Evolutionary conservation across 495 filamentous ascomycete genomes (phyloP).

Genomic region (Aspergillus sclerotioniger): DNA sequence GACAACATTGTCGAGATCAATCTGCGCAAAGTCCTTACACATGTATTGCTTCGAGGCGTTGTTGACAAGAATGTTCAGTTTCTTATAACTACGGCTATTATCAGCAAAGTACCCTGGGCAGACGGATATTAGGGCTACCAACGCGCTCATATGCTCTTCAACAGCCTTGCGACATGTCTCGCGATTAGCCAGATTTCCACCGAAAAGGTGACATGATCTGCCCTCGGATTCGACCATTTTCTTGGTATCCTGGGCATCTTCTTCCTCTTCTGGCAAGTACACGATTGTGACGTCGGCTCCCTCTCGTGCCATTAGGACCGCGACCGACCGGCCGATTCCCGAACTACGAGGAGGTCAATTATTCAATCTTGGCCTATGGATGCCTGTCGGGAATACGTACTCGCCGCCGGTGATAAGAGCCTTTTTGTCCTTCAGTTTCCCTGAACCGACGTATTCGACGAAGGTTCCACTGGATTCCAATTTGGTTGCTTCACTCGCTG

Average conservation of each 20-base stretch:
- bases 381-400: constrained; percentile 21
- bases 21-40: constrained; percentile 51
- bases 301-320: constrained; percentile 55
- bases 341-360: constrained; percentile 31
- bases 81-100: constrained; percentile 32
- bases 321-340: constrained; percentile 54
- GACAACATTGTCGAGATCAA: constrained; percentile 50
- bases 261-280: constrained; percentile 53
- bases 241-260: constrained; percentile 54
- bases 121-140: background rate
- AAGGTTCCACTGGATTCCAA: constrained; percentile 33
- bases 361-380: background rate
- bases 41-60: constrained; percentile 59
- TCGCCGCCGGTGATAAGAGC: constrained; percentile 58
- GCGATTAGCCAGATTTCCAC: constrained; percentile 48
- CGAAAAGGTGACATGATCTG: constrained; percentile 43
- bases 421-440: constrained; percentile 50
- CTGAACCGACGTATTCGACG: constrained; percentile 44
- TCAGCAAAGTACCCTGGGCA: background rate
- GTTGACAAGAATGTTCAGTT: constrained; percentile 59
- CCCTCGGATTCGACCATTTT: constrained; percentile 49
- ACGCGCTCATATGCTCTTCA: constrained; percentile 51
- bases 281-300: constrained; percentile 55
- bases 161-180: constrained; percentile 47
- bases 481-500: constrained; percentile 22